phyloP scores from a whole-genome alignment of 352 stramenopile genomes.

The Blastocystis sp. region DNA sequence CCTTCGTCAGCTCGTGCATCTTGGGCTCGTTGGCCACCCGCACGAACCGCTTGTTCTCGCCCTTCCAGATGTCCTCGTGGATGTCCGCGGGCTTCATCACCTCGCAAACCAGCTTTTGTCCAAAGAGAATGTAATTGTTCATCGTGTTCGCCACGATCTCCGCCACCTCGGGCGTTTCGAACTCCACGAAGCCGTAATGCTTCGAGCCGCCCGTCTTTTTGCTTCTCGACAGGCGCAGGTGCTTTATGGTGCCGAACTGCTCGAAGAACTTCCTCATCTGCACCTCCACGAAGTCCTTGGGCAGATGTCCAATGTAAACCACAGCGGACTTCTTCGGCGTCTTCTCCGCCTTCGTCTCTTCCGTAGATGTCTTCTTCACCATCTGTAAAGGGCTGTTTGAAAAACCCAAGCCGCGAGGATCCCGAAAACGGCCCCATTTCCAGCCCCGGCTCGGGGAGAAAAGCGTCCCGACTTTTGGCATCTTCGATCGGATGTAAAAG shows the following conservation, averaged over 20 bases:
- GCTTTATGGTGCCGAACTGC: conserved; percentile 87
- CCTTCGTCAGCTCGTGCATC: conserved; percentile 72
- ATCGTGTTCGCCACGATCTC: conserved; percentile 87
- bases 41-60: conserved; percentile 81
- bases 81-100: conserved; percentile 81
- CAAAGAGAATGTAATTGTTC: conserved; percentile 88
- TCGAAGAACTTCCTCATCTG: conserved; percentile 89
- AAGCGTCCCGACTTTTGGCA: neutral
- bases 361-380: neutral
- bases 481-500: neutral
- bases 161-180: conserved; percentile 85
- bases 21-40: conserved; percentile 75
- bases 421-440: neutral
- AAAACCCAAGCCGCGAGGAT: neutral
- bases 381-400: neutral
- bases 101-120: conserved; percentile 87
- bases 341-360: conserved; percentile 74
- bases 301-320: conserved; percentile 92
- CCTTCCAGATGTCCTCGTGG: conserved; percentile 81
- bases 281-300: conserved; percentile 89
- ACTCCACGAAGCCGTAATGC: conserved; percentile 92
- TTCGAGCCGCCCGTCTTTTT: conserved; percentile 87
- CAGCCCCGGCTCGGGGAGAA: neutral
- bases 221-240: conserved; percentile 85
- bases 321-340: conserved; percentile 73